Conservation (phyloP, 2,329 filamentous ascomycete species). For the Pseudopithomyces chartarum region DNA sequence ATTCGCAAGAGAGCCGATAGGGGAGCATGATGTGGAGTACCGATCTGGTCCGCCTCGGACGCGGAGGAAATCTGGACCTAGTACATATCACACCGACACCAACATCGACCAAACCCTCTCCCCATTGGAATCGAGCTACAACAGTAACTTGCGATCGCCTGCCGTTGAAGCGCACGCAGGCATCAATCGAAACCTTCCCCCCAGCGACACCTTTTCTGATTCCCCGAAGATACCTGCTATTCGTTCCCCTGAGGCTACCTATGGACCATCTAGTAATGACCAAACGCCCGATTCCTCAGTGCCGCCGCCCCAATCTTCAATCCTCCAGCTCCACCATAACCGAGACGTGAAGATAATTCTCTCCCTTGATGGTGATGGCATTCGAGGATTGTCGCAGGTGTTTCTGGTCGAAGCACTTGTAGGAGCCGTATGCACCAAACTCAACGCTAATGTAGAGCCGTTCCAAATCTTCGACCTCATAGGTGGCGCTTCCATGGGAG, state of each 20-base stretch:
- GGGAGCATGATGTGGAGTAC: not conserved
- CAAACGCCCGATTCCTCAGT: not conserved
- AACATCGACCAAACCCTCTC: not conserved
- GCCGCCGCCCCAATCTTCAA: conserved; percentile 7
- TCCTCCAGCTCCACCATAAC: conserved; percentile 17
- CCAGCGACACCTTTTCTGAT: not conserved
- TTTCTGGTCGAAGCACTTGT: conserved; percentile 38
- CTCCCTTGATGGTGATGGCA: conserved; percentile 38
- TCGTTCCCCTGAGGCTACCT: not conserved
- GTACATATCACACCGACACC: not conserved
- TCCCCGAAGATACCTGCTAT: not conserved
- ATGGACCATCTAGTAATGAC: not conserved
- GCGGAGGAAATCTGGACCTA: not conserved
- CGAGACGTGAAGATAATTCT: conserved; percentile 39
- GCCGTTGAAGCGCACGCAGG: not conserved
- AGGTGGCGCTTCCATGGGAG: conserved; percentile 34
- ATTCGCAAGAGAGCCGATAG: not conserved
- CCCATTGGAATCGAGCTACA: not conserved
- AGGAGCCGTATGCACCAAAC: conserved; percentile 35
- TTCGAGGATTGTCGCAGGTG: conserved; percentile 36
- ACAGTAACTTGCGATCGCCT: not conserved
- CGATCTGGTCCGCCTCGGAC: not conserved
- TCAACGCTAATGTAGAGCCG: conserved; percentile 28
- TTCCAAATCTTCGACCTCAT: conserved; percentile 40
- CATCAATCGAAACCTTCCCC: not conserved